Percentiles rank a stretch among this genome's conserved stretches.
Conservation (phyloP, 345 rosid species). For the Populus pruinosa region DNA sequence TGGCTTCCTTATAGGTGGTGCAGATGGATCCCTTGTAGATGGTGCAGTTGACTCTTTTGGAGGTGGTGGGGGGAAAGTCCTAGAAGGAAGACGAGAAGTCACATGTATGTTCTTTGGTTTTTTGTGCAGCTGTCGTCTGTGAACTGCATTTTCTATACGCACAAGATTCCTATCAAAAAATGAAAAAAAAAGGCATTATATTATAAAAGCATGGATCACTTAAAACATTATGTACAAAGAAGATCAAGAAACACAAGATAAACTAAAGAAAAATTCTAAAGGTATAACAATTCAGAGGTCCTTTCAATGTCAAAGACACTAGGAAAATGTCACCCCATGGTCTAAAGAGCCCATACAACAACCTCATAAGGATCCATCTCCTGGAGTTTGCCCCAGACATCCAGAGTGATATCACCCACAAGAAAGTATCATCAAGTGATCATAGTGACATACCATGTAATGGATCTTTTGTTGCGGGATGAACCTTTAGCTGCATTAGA, state of each 20-base stretch:
- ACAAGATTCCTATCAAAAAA: constrained; percentile 31
- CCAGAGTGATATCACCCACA: background rate
- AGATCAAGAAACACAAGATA: background rate
- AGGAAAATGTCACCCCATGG: background rate
- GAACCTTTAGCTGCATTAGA: constrained; percentile 22
- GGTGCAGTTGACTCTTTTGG: background rate
- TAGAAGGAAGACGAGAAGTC: too few relatives aligned
- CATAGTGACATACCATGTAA: constrained; percentile 21
- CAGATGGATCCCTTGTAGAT: background rate
- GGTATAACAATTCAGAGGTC: background rate
- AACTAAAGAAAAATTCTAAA: background rate
- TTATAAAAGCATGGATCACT: background rate
- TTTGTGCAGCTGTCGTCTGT: constrained; percentile 34
- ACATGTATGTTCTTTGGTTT: fast-evolving
- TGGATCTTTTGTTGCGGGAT: constrained; percentile 11
- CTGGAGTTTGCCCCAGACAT: background rate
- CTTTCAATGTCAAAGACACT: background rate
- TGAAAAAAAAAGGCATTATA: background rate
- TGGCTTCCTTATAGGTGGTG: background rate
- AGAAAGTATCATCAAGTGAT: background rate
- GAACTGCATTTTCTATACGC: constrained; percentile 28
- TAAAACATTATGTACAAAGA: background rate
- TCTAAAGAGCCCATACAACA: background rate
- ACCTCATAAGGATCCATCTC: background rate
- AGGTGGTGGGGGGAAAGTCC: background rate